A percentile compares a stretch with the other conserved stretches of the same genome.
These are phyloP conservation scores for Penicillium roqueforti DNA, from an alignment of 495 filamentous ascomycete species.

Conservation along the genomic window DNA sequence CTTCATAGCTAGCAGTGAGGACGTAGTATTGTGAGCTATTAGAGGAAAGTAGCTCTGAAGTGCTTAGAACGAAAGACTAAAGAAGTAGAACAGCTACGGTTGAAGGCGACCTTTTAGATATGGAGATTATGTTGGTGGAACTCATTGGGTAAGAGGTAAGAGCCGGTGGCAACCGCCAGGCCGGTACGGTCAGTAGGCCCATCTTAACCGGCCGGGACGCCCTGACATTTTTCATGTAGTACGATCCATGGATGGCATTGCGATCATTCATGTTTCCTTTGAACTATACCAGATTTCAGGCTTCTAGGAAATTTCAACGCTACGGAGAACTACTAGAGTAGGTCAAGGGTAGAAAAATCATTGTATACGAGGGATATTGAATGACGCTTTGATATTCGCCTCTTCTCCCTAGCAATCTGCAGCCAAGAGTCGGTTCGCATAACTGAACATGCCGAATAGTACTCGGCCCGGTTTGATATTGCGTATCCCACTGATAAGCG, in stretches of 20 bases:
- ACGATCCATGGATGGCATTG: background rate
- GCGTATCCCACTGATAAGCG: constrained; percentile 14
- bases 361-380: background rate
- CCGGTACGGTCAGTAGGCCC: constrained; percentile 20
- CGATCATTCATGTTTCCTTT: background rate
- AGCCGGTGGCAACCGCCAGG: constrained; percentile 26
- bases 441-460: background rate
- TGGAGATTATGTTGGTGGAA: constrained; percentile 10
- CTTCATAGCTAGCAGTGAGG: constrained; percentile 25
- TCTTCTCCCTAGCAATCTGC: background rate
- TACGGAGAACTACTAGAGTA: background rate
- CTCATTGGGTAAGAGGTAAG: constrained; percentile 1
- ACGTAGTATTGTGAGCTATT: background rate
- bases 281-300: background rate
- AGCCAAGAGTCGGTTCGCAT: background rate
- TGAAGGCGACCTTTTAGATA: constrained; percentile 12
- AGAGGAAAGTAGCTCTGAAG: background rate
- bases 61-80: background rate
- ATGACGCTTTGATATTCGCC: background rate
- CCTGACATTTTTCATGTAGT: background rate
- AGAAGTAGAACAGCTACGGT: constrained; percentile 9
- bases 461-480: constrained; percentile 17
- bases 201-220: background rate
- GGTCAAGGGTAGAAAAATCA: background rate
- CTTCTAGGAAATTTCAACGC: background rate